Percentiles rank a stretch among this genome's conserved stretches.
phyloP scores from a whole-genome alignment of 1,139 yeast species.

The Wickerhamomyces sp. region DNA sequence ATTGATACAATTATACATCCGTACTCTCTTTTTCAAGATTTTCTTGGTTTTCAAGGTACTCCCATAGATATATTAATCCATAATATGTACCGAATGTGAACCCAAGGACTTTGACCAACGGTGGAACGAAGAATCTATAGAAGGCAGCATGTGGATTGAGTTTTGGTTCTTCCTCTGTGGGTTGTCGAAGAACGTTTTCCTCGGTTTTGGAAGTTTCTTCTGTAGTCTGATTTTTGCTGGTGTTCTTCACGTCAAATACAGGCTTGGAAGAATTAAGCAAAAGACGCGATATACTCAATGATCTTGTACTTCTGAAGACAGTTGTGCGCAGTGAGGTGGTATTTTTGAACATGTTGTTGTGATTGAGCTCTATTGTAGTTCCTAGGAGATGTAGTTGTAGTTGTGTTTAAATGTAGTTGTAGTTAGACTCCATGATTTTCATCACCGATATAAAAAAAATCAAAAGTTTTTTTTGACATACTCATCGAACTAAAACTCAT shows the following conservation, averaged over 20 bases:
- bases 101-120: slow-evolving; percentile 36
- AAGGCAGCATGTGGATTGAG: slow-evolving; percentile 28
- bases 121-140: slow-evolving; percentile 38
- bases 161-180: slow-evolving; percentile 2
- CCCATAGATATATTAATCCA: slow-evolving; percentile 35
- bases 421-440: too few species aligned
- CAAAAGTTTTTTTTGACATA: too few species aligned
- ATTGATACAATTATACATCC: neutral
- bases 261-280: neutral
- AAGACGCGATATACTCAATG: neutral
- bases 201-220: neutral
- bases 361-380: too few species aligned
- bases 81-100: slow-evolving; percentile 39
- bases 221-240: too few species aligned
- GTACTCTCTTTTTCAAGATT: neutral
- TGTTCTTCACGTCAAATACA: neutral
- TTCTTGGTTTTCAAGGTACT: slow-evolving; percentile 30
- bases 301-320: neutral
- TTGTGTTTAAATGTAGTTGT: too few species aligned
- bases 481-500: neutral
- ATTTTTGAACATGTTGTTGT: too few species aligned
- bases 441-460: too few species aligned
- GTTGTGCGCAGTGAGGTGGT: too few species aligned
- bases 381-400: too few species aligned
- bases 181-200: too few species aligned